These are phyloP conservation scores for Rhodosporidiobolus sp. DNA, from an alignment of 768 basidiomycete genomes.

Conservation along the genomic window DNA sequence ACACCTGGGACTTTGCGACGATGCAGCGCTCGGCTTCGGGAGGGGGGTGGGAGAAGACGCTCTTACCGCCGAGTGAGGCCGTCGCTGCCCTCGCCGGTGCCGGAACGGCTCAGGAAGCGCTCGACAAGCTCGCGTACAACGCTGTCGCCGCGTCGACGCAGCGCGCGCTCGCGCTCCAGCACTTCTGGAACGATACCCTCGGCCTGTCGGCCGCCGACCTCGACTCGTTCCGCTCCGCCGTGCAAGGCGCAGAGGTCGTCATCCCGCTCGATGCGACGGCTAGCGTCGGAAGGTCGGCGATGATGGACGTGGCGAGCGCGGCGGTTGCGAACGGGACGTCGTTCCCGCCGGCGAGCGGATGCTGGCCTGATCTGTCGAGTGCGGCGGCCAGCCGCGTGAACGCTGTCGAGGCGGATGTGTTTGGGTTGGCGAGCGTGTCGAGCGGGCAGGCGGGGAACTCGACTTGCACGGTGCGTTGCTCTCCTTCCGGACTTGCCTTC, in stretches of 20 bases:
- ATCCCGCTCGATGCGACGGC: slow-evolving; percentile 11
- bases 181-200: slow-evolving; percentile 26
- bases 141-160: slow-evolving; percentile 11
- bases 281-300: not conserved
- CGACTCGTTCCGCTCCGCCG: slow-evolving; percentile 1
- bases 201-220: not conserved
- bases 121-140: not conserved
- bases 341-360: slow-evolving; percentile 4
- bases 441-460: not conserved
- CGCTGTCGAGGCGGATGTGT: not conserved
- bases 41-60: not conserved
- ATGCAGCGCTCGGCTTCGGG: slow-evolving; percentile 1
- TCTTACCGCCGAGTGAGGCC: not conserved
- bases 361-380: not conserved
- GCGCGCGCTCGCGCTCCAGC: slow-evolving; percentile 10
- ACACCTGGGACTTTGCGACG: slow-evolving; percentile 14
- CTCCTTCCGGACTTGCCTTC: not conserved
- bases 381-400: not conserved
- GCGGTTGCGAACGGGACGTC: not conserved
- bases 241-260: slow-evolving; percentile 4
- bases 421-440: not conserved
- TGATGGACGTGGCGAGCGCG: not conserved
- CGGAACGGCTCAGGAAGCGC: not conserved
- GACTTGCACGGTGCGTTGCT: not conserved
- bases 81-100: not conserved